phyloP scores from a whole-genome alignment of 1,139 yeast genomes.

The Pichia inconspicua region DNA sequence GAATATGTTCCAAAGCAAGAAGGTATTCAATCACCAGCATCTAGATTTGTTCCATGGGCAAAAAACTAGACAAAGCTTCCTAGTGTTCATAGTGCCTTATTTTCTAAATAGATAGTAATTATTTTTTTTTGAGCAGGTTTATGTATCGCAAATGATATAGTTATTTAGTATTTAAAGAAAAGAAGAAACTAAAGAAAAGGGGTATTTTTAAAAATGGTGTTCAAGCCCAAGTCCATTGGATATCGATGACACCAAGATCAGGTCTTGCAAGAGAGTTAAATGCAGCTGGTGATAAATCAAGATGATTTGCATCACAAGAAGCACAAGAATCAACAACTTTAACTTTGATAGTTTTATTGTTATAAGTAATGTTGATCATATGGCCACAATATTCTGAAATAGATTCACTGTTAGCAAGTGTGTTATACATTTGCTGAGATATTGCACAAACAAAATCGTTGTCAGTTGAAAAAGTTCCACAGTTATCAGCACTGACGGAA shows the following conservation, averaged over 20 bases:
- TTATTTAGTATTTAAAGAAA: not conserved
- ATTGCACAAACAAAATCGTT: constrained; percentile 29
- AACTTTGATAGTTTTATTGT: constrained; percentile 41
- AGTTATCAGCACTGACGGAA: constrained; percentile 28
- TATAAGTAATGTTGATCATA: constrained; percentile 36
- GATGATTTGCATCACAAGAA: constrained; percentile 39
- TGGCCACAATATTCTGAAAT: constrained; percentile 41
- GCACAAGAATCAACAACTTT: constrained; percentile 49
- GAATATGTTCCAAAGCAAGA: constrained; percentile 73
- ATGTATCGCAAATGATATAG: not conserved
- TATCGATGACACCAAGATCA: constrained; percentile 38
- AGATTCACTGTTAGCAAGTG: constrained; percentile 21
- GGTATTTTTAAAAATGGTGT: not conserved
- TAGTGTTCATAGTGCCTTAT: not conserved
- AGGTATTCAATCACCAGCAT: constrained; percentile 63
- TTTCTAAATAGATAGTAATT: too few species aligned
- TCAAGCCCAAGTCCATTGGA: constrained; percentile 38
- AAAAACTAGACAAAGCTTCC: constrained; percentile 17
- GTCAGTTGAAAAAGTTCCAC: constrained; percentile 28
- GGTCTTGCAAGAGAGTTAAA: constrained; percentile 40
- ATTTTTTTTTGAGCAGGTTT: not conserved
- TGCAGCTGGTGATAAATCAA: constrained; percentile 50
- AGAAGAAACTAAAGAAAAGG: not conserved
- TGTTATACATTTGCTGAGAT: constrained; percentile 26
- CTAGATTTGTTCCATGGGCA: constrained; percentile 45